These are phyloP conservation scores for Zygoascus hellenicus DNA, from an alignment of 1,139 yeast species.

Conservation along the genomic window DNA sequence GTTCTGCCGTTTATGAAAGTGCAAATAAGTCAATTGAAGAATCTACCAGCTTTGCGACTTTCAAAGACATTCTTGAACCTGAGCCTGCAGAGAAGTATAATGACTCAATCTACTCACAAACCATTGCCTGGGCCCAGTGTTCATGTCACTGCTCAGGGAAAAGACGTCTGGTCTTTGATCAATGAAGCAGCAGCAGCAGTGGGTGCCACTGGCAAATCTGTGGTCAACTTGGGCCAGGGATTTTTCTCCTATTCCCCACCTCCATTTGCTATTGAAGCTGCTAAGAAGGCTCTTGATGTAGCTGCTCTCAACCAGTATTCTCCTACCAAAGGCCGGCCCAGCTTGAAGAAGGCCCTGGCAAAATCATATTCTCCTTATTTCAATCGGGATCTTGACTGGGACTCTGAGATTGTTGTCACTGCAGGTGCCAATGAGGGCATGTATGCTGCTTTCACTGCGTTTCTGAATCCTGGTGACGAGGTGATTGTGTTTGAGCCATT, in stretches of 20 bases:
- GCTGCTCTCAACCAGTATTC: conserved; percentile 87
- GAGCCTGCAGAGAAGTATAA: neutral
- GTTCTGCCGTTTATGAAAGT: too few species aligned
- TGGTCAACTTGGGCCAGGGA: conserved; percentile 91
- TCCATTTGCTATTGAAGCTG: conserved; percentile 76
- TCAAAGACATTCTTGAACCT: too few species aligned
- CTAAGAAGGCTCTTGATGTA: conserved; percentile 62
- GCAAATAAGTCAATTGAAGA: too few species aligned
- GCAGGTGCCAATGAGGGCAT: conserved; percentile 98
- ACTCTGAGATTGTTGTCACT: conserved; percentile 70
- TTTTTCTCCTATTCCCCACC: conserved; percentile 96
- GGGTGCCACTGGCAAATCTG: conserved; percentile 57
- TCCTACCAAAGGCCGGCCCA: conserved; percentile 81
- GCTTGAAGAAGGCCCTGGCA: conserved; percentile 62
- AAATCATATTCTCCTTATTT: conserved; percentile 64
- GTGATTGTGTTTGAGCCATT: conserved; percentile 97
- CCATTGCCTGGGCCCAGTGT: conserved; percentile 24
- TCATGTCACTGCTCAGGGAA: conserved; percentile 30
- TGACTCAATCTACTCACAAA: conserved; percentile 10
- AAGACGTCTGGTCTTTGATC: conserved; percentile 92
- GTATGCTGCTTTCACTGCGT: conserved; percentile 76
- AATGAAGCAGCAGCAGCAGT: conserved; percentile 86
- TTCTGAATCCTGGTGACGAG: conserved; percentile 83
- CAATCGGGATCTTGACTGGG: conserved; percentile 50
- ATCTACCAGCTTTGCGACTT: too few species aligned